phyloP scores from a whole-genome alignment of 768 basidiomycete genomes.

The Tulasnella sp. region DNA sequence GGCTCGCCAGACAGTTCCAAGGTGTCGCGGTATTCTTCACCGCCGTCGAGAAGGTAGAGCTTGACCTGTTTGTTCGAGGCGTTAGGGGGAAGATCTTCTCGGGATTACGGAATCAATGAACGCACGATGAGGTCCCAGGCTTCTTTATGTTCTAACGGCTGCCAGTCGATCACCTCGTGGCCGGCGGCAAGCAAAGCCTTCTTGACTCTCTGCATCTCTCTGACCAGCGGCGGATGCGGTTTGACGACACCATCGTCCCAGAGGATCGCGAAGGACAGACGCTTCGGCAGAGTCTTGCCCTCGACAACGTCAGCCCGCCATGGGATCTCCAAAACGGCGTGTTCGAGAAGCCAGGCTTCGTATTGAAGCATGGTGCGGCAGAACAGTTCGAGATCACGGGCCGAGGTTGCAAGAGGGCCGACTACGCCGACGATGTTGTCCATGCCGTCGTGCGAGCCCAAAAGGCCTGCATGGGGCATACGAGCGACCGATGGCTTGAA shows the following conservation, averaged over 20 bases:
- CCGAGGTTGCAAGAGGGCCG: constrained; percentile 49
- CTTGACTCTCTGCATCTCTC: constrained; percentile 42
- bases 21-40: constrained; percentile 44
- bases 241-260: constrained; percentile 51
- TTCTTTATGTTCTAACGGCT: constrained; percentile 43
- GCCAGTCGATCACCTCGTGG: constrained; percentile 51
- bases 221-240: constrained; percentile 48
- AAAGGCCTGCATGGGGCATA: constrained; percentile 49
- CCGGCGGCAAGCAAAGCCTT: constrained; percentile 44
- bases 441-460: constrained; percentile 50
- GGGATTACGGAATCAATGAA: constrained; percentile 21
- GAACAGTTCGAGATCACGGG: constrained; percentile 49
- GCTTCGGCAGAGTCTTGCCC: constrained; percentile 41
- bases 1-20: constrained; percentile 37
- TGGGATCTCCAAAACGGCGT: constrained; percentile 48
- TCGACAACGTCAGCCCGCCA: constrained; percentile 43
- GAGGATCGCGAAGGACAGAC: constrained; percentile 46
- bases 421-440: constrained; percentile 50
- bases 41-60: constrained; percentile 51
- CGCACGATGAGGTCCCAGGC: constrained; percentile 50
- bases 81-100: constrained; percentile 4
- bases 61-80: constrained; percentile 36
- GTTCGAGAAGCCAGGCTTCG: constrained; percentile 47
- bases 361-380: constrained; percentile 46
- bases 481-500: constrained; percentile 49